These are phyloP conservation scores for Datisca glomerata DNA, from an alignment of 306 rosid genomes.

Conservation along the genomic window DNA sequence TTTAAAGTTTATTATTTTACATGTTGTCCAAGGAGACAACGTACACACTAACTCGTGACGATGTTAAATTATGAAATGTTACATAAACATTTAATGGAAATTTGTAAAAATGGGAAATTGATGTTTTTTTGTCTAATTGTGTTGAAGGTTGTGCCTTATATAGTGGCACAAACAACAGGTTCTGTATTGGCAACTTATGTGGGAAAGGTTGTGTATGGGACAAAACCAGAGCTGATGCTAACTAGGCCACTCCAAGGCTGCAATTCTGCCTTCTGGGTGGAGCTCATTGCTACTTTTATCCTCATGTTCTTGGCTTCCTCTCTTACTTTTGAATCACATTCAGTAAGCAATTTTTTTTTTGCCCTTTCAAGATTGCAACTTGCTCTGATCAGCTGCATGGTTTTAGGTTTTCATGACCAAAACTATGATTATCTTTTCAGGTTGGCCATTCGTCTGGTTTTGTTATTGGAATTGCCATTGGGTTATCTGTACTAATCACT, in stretches of 20 bases:
- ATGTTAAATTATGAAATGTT: not conserved
- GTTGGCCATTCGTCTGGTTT: slow-evolving; percentile 63
- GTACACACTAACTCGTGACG: too few species aligned
- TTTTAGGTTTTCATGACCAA: not conserved
- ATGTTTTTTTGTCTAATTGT: not conserved
- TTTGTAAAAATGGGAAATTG: too few species aligned
- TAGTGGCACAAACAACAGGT: slow-evolving; percentile 52
- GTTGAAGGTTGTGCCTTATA: slow-evolving; percentile 62
- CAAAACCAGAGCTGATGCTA: slow-evolving; percentile 41
- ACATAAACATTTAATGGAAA: too few species aligned
- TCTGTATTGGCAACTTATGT: slow-evolving; percentile 50
- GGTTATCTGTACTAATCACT: slow-evolving; percentile 61
- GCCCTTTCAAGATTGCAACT: not conserved
- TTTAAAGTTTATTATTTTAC: too few species aligned
- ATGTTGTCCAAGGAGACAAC: too few species aligned
- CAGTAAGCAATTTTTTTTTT: slow-evolving; percentile 26
- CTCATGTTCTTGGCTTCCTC: slow-evolving; percentile 64
- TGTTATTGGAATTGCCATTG: slow-evolving; percentile 63
- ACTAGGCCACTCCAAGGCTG: slow-evolving; percentile 47
- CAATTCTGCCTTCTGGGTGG: slow-evolving; percentile 66
- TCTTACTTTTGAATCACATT: slow-evolving; percentile 36
- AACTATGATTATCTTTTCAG: slow-evolving; percentile 20
- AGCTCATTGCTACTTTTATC: slow-evolving; percentile 66
- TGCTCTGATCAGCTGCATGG: not conserved
- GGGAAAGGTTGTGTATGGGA: slow-evolving; percentile 45